Evolutionary conservation across 2,329 filamentous ascomycete species (phyloP), one percentile per base, ranked within the genome.

Genomic region (Byssochlamys sp.): DNA sequence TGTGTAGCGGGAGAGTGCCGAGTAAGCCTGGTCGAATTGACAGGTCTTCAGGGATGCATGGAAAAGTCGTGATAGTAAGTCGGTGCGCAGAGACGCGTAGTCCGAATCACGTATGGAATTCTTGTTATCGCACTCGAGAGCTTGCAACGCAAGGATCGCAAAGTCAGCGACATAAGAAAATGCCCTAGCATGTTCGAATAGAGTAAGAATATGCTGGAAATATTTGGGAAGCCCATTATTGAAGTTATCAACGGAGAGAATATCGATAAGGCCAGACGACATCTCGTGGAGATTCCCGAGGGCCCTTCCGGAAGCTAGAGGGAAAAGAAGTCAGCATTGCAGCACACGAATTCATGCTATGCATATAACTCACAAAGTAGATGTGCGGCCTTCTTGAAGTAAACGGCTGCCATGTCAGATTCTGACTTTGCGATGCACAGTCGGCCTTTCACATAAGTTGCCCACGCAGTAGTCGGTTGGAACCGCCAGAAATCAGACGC

Each of bases 151-250:
- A 26, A 91, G 77, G 45, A 84, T 82, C 45, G 89, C 86, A 76
- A 96, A 96, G 63, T 95, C 89, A 4, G 90, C 83, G 48, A 95
- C 89, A 66, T 88, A 89, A 1, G 89, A 88, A 71, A 89, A 89
- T 0, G 87, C 85, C 63, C 86, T 88, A 50, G 84, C 82, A 64
- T 83, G 83, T 69, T 96, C 91, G 67, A 89, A 97, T 1, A 99
- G 80, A 24, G 84, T 81, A 11, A 91, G 82, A 54, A 97, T 83
- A 70, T 99, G 94, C 49, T 87, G 84, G 71, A 95, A 95, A 74
- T 96, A 99, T 61, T 83, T 85, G 4, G 90, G 82, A 48, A 91
- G 80, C 1, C 92, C 94, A 57, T 84, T 83, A 67, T 91, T 80
- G 67, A 87, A 85, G 55, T 70, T 77, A 55, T 79, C 77, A 11